Percentiles rank a stretch among this genome's conserved stretches.
These are phyloP conservation scores for Neckera pumila DNA, from an alignment of 225 moss, liverwort and hornwort genomes.

Conservation along the genomic window DNA sequence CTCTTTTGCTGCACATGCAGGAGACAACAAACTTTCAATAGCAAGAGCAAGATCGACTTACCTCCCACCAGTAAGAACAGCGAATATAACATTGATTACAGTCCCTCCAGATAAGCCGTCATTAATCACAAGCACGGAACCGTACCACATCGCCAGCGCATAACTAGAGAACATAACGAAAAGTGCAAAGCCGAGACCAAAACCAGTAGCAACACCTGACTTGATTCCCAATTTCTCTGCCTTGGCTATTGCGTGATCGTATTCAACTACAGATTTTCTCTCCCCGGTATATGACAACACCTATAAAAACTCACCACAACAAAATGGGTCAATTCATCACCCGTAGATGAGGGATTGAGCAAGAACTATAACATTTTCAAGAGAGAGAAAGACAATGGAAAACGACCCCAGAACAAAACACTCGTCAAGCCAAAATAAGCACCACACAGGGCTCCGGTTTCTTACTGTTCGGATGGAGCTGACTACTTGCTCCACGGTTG, in stretches of 20 bases:
- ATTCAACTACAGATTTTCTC: slow-evolving; percentile 62
- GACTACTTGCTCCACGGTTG: slow-evolving; percentile 75
- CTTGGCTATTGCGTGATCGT: slow-evolving; percentile 47
- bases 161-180: slow-evolving; percentile 50
- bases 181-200: slow-evolving; percentile 53
- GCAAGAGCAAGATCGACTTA: slow-evolving; percentile 33
- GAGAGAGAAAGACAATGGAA: background rate
- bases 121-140: slow-evolving; percentile 52
- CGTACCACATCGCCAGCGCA: slow-evolving; percentile 81
- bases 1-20: background rate
- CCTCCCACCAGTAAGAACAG: slow-evolving; percentile 67
- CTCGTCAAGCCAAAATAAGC: background rate
- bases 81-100: slow-evolving; percentile 67
- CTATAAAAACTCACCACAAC: slow-evolving; percentile 9
- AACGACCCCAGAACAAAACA: no score
- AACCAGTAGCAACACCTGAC: slow-evolving; percentile 32
- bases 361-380: background rate
- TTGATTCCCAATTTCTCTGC: slow-evolving; percentile 61
- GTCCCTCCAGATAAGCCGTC: slow-evolving; percentile 43
- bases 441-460: background rate
- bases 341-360: background rate
- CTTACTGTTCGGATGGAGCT: slow-evolving; percentile 86
- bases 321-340: background rate
- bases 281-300: slow-evolving; percentile 79
- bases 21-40: background rate